Evolutionary conservation across 768 basidiomycete species (phyloP), one percentile per base, ranked within the genome.

Genomic region (Termitomyces sp.): DNA sequence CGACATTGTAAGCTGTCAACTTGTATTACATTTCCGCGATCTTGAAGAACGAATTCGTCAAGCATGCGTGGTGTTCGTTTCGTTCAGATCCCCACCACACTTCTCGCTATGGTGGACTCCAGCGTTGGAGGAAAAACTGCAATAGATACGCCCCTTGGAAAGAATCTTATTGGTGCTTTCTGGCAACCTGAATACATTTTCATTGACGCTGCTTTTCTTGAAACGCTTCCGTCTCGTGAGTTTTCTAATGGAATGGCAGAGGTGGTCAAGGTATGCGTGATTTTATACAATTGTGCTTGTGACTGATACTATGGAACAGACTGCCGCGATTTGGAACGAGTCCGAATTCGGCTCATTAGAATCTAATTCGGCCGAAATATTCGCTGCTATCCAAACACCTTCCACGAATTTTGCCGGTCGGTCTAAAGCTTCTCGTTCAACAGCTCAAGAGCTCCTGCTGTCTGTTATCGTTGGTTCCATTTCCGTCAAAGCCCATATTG

Each of bases 211-310:
- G 90, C 95, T 1, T 96, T 97, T 79, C 83, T 99, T 57, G 92
- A 94, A 67, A 94, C 92, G 1, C 85, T 99, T 2, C 95, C 95
- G 0, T 72, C 85, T 33, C 80, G 96, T 54, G 97, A 98, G 70
- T 93, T 98, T 61, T 90, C 92, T n/a, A 98, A 98, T 66, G 96
- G 97, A 38, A 96, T 99, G 90, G 96, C 97, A 0, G 96, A 99
- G 71, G 89, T 98, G 3, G 87, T 98, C 69, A 99, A 99, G 84
- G 94, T 92, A 56, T 59, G 78, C 70, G 40, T 42, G 20, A 12
- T 18, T 20, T 42, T 28, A 38, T 5, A 47, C n/a, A 18, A 32
- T 30, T 36, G 47, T 30, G n/a, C 40, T 40, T 49, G 38, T 55
- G 22, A 18, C 43, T 26, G 52, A 46, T 44, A 16, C 51, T n/a